Percentiles rank a stretch among this genome's conserved stretches.
phyloP scores from a whole-genome alignment of 2,329 filamentous ascomycete genomes.

The Stachybotrys chartarum region DNA sequence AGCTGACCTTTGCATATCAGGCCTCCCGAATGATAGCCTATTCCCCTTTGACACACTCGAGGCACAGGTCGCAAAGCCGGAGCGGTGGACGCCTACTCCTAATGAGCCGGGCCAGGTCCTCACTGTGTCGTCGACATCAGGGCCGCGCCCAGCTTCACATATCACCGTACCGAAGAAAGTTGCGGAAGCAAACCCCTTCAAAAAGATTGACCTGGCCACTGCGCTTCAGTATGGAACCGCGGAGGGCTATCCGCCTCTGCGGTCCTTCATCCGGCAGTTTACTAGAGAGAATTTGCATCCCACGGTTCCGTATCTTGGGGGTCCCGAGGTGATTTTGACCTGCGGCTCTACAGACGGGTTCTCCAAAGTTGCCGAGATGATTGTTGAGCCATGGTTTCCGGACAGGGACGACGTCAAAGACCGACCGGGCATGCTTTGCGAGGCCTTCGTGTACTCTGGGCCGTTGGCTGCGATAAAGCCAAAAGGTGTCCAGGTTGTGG shows the following conservation, averaged over 20 bases:
- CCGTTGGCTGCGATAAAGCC: slow-evolving; percentile 61
- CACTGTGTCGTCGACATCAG: slow-evolving; percentile 10
- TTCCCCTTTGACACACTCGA: slow-evolving; percentile 92
- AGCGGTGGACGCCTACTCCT: slow-evolving; percentile 65
- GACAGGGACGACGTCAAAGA: slow-evolving; percentile 59
- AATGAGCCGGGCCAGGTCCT: slow-evolving; percentile 41
- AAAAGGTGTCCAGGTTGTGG: slow-evolving; percentile 63
- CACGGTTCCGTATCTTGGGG: slow-evolving; percentile 68
- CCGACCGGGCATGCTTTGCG: slow-evolving; percentile 70
- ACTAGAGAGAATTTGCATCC: slow-evolving; percentile 70
- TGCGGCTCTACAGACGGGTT: slow-evolving; percentile 84
- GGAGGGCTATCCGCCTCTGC: slow-evolving; percentile 72
- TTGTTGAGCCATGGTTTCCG: slow-evolving; percentile 69
- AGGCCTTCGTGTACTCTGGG: slow-evolving; percentile 76
- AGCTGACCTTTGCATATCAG: slow-evolving; percentile 31
- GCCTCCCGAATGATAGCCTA: slow-evolving; percentile 71
- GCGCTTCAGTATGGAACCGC: slow-evolving; percentile 85
- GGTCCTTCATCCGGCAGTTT: slow-evolving; percentile 74
- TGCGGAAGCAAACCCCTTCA: slow-evolving; percentile 47
- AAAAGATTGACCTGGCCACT: slow-evolving; percentile 72
- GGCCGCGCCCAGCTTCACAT: slow-evolving; percentile 38
- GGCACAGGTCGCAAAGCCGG: slow-evolving; percentile 66
- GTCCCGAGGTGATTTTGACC: slow-evolving; percentile 71
- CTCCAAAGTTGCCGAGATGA: slow-evolving; percentile 65
- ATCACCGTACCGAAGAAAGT: slow-evolving; percentile 66